phyloP scores from a whole-genome alignment of 2,329 filamentous ascomycete species.

The Microcyclosporella mali region DNA sequence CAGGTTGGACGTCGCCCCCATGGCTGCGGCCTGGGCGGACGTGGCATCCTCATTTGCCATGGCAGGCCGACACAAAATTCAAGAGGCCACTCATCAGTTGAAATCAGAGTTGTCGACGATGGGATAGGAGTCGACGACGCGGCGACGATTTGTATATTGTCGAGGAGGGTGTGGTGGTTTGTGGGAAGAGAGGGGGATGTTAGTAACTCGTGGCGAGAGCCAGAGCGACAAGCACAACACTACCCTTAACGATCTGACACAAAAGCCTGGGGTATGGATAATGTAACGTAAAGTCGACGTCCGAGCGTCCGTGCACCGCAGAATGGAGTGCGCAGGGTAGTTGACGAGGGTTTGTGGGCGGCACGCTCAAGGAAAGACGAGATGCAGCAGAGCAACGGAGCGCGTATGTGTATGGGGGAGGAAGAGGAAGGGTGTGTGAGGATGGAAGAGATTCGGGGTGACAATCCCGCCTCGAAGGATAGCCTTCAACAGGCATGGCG shows the following conservation, averaged over 20 bases:
- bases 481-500: too few species aligned
- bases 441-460: background rate
- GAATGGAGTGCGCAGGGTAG: too few species aligned
- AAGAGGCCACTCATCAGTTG: conserved; percentile 16
- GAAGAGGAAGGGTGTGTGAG: background rate
- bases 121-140: background rate
- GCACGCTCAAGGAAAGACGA: too few species aligned
- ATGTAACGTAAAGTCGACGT: too few species aligned
- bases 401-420: background rate
- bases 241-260: too few species aligned
- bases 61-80: conserved; percentile 10
- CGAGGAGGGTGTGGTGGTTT: background rate
- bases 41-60: conserved; percentile 20
- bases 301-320: too few species aligned
- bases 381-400: background rate
- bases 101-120: background rate
- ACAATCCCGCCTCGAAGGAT: too few species aligned
- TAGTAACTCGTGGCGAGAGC: conserved; percentile 4
- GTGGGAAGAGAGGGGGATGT: background rate
- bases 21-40: conserved; percentile 8
- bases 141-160: background rate
- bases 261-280: too few species aligned
- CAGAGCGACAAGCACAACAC: background rate
- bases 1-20: conserved; percentile 6
- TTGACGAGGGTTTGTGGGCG: too few species aligned